Evolutionary conservation across 1,139 yeast species (phyloP), one percentile per base, ranked within the genome.

Genomic region (Suhomyces guaymorum): DNA sequence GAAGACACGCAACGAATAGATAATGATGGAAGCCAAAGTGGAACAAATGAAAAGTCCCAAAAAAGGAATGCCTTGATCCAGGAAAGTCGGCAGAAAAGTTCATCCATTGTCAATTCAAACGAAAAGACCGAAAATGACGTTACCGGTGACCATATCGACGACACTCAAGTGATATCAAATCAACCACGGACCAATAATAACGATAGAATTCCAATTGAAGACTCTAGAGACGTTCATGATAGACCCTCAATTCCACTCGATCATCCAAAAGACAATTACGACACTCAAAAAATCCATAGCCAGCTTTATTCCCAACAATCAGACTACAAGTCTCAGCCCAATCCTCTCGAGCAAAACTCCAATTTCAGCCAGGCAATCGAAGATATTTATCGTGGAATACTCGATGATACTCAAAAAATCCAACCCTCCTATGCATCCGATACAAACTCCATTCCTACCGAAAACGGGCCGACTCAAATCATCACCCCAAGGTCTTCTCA

Each of bases 211-310:
- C n/a, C n/a, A n/a, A n/a, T 12, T 12, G 12, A 12, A 12, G 10
- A 11, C 5, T 11, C 8, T 15, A 14, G 12, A 7, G 12, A 23
- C 15, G 3, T 26, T 22, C 30, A 16, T 7, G 32, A 37, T 15
- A 34, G 33, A 7, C 41, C 30, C 13, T 15, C 23, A 14, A 31
- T 35, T 17, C 29, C 18, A 6, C 11, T 22, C 5, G 3, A 10
- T 15, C n/a, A 3, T 13, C 4, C 18, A 10, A 18, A 20, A 7
- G 28, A 24, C 9, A 8, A 17, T 17, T 5, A 17, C 5, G 7
- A 17, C 8, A 30, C 33, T n/a, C 32, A 29, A 14, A 17, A 17
- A 13, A 17, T 29, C 14, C 27, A 5, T 6, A 17, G 19, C 19
- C 19, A 21, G 12, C 15, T 26, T 12, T n/a, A n/a, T n/a, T n/a